A percentile compares a stretch with the other conserved stretches of the same genome.
phyloP scores from a whole-genome alignment of 1,284 basidiomycete genomes.

The Melanopsichium pennsylvanicum region DNA sequence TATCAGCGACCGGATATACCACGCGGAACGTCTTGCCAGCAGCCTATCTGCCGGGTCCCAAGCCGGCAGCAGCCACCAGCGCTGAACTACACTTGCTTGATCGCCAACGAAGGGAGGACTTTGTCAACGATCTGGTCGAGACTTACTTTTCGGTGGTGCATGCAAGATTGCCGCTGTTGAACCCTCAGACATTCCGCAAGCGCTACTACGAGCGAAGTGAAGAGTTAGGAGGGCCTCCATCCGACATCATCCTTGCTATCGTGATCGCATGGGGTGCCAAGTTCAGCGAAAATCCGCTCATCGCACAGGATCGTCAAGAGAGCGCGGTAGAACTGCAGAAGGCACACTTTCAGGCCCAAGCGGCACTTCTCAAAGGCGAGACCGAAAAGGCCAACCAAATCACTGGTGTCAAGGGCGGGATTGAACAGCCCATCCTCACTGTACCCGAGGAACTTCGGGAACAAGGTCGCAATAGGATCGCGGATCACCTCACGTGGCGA shows the following conservation, averaged over 20 bases:
- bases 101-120: constrained; percentile 38
- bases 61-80: constrained; percentile 38
- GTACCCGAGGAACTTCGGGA: constrained; percentile 35
- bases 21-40: constrained; percentile 25
- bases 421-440: constrained; percentile 44
- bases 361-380: constrained; percentile 38
- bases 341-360: constrained; percentile 35
- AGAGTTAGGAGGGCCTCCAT: constrained; percentile 57
- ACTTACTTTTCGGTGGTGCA: constrained; percentile 57
- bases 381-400: constrained; percentile 37
- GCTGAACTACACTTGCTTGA: constrained; percentile 45
- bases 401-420: constrained; percentile 43
- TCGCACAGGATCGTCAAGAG: constrained; percentile 78
- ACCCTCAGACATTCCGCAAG: constrained; percentile 43
- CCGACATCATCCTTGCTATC: constrained; percentile 80
- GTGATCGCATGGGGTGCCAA: constrained; percentile 92
- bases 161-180: constrained; percentile 47
- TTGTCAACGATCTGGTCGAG: constrained; percentile 51
- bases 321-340: constrained; percentile 66
- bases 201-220: constrained; percentile 35
- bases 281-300: constrained; percentile 84
- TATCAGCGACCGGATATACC: constrained; percentile 19
- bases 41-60: constrained; percentile 26
- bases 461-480: constrained; percentile 76
- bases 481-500: constrained; percentile 76